Evolutionary conservation across 768 basidiomycete genomes (phyloP).

Genomic region (Pleurotus sapidus): DNA sequence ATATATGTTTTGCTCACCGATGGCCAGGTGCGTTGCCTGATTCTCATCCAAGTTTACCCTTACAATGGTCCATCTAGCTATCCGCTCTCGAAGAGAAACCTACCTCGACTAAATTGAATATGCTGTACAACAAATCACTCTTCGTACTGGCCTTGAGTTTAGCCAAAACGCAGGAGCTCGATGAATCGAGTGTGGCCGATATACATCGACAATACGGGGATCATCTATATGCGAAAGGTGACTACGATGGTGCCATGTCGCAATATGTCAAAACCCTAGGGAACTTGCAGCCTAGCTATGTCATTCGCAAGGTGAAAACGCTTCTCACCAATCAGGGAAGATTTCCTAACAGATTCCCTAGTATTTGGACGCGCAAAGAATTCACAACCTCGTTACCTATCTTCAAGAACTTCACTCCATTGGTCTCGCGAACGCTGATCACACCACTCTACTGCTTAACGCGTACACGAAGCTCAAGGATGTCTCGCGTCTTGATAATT

Average conservation of each 20-base stretch:
- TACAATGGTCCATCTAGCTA: conserved; percentile 37
- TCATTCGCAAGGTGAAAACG: conserved; percentile 81
- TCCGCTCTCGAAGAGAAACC: conserved; percentile 72
- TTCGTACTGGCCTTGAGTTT: conserved; percentile 80
- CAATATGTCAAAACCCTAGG: conserved; percentile 93
- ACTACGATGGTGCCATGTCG: conserved; percentile 91
- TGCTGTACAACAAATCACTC: conserved; percentile 77
- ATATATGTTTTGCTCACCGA: conserved; percentile 79
- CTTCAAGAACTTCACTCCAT: conserved; percentile 91
- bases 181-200: conserved; percentile 74
- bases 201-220: conserved; percentile 92
- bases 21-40: conserved; percentile 54
- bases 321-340: no score
- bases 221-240: conserved; percentile 84
- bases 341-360: conserved; percentile 23
- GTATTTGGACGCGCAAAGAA: conserved; percentile 96
- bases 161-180: conserved; percentile 76
- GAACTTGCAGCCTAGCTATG: conserved; percentile 88
- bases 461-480: conserved; percentile 98
- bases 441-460: conserved; percentile 94
- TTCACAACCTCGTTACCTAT: conserved; percentile 93
- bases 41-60: background rate
- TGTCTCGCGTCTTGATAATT: conserved; percentile 80
- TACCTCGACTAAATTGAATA: conserved; percentile 80
- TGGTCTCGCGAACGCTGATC: conserved; percentile 91